Evolutionary conservation across 148 eudicot species (phyloP).

Genomic region (Vaccinium darrowii): DNA sequence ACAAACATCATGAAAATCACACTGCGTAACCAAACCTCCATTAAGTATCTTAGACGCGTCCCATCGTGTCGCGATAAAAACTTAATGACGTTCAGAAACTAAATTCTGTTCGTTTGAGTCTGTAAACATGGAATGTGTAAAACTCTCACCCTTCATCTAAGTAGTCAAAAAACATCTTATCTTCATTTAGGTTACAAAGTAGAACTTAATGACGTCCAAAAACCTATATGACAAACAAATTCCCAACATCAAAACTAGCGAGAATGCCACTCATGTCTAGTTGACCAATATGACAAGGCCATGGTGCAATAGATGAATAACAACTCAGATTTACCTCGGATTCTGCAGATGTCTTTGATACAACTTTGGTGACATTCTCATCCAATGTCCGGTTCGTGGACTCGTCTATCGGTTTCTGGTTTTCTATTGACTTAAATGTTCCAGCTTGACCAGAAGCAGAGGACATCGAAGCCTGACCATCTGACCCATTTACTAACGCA

Average conservation of each 20-base stretch:
- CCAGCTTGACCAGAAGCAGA: constrained; percentile 32
- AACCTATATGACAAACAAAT: not conserved
- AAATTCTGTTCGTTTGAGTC: not conserved
- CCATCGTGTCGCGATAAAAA: not conserved
- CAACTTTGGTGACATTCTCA: constrained; percentile 48
- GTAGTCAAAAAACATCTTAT: not conserved
- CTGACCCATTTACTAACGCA: constrained; percentile 46
- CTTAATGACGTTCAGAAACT: no score
- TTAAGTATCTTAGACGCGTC: not conserved
- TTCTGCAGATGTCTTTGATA: constrained; percentile 42
- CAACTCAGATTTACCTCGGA: constrained; percentile 53
- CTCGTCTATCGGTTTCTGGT: constrained; percentile 60
- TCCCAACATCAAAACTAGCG: not conserved
- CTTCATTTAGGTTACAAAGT: not conserved
- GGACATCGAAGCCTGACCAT: constrained; percentile 32
- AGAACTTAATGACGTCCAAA: not conserved
- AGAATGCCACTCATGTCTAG: constrained; percentile 2
- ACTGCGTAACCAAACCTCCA: not conserved
- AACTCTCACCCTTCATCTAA: not conserved
- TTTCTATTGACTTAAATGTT: constrained; percentile 41
- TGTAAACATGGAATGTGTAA: not conserved
- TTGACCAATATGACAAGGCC: not conserved
- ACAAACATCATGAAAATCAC: not conserved
- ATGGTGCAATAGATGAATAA: not conserved
- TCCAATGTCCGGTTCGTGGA: constrained; percentile 38